Evolutionary conservation across 768 basidiomycete genomes (phyloP), one percentile per base, ranked within the genome.

Genomic region (Leccinum disarticulatum): DNA sequence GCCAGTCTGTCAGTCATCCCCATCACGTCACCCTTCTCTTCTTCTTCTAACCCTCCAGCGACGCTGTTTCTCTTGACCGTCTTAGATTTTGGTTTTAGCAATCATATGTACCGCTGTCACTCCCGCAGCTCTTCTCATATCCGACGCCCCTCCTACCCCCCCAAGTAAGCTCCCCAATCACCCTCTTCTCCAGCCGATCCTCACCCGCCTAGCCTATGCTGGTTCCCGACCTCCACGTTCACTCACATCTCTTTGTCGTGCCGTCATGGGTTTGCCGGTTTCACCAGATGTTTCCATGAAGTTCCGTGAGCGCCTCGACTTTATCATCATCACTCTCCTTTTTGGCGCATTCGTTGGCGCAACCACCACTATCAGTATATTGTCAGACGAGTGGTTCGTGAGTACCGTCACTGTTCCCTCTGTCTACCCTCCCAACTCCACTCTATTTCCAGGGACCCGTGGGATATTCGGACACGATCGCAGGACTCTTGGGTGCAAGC

Each of bases 341-440:
- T 94, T 94, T 67, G 87, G 88, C 1, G 73, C 82, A 5, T 73
- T 91, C 7, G 84, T 86, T 28, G 86, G 82, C 13, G 82, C 83
- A 85, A 74, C 83, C 11, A 89, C 83, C 59, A 69, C 85, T 7
- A 87, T 91, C 66, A 79, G 84, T 1, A 76, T 91, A 27, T 76
- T 93, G 28, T 85, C 87, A 1, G 81, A 77, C 22, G 83, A 94
- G 67, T 82, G 87, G 64, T 74, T 93, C 59, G 90, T 91, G 62
- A 66, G 82, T 77, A 22, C 15, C 17, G 28, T 30, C 8, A 46
- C 43, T 30, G 19, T 31, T 6, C 55, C 4, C 13, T 30, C 4
- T 25, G 2, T 10, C 14, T 27, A 19, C 14, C 14, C 17, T 46
- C 10, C n/a, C 10, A 46, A 43, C 49, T 8, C 30, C 28, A 59